phyloP scores from a whole-genome alignment of 2,329 filamentous ascomycete genomes.

The Dactylonectria estremocensis region DNA sequence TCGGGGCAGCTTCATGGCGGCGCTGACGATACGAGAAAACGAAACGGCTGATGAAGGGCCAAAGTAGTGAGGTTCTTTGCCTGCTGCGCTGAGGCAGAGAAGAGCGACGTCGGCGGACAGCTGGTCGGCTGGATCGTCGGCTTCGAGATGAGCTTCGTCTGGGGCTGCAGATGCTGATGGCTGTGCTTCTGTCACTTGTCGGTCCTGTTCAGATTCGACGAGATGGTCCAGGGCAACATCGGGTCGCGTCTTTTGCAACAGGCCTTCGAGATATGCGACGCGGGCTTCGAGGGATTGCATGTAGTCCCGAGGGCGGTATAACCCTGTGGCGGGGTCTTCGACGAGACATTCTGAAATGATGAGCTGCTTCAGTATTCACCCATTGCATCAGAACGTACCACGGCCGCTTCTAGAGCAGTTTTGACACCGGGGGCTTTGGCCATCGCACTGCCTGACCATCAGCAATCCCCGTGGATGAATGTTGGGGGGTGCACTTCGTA shows the following conservation, averaged over 20 bases:
- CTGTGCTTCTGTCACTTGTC: background rate
- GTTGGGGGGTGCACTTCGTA: background rate
- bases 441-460: slow-evolving; percentile 29
- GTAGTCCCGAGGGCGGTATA: slow-evolving; percentile 36
- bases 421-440: slow-evolving; percentile 29
- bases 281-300: slow-evolving; percentile 36
- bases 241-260: slow-evolving; percentile 31
- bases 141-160: slow-evolving; percentile 8
- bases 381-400: background rate
- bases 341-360: slow-evolving; percentile 33
- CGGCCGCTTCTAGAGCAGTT: slow-evolving; percentile 31
- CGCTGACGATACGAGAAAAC: slow-evolving; percentile 36
- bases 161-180: background rate
- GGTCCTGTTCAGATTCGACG: slow-evolving; percentile 18
- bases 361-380: background rate
- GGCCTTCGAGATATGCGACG: slow-evolving; percentile 35
- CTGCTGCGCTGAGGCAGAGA: slow-evolving; percentile 33
- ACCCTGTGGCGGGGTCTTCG: slow-evolving; percentile 35
- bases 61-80: slow-evolving; percentile 40
- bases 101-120: slow-evolving; percentile 35
- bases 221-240: slow-evolving; percentile 36
- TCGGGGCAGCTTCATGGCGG: slow-evolving; percentile 36
- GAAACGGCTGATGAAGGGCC: slow-evolving; percentile 37
- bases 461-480: slow-evolving; percentile 10
- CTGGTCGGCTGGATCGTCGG: slow-evolving; percentile 33